Conservation (phyloP, 2,329 filamentous ascomycete species). For the Fusarium globosum region DNA sequence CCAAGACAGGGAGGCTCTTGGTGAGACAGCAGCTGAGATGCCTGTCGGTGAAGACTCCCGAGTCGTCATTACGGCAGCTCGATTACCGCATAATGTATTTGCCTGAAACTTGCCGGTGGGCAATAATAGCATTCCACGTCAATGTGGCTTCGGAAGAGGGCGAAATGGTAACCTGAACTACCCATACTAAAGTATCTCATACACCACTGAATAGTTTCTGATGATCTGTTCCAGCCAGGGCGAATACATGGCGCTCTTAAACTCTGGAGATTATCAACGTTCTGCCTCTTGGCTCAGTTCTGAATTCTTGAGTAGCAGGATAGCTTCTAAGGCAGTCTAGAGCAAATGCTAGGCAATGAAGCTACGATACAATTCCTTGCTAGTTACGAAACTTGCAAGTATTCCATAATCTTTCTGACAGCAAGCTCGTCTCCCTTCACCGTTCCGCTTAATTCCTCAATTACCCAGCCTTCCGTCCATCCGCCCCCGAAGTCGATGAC, state of each 20-base stretch:
- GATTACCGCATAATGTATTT: not conserved
- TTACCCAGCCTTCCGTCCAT: not conserved
- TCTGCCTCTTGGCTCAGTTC: too few species aligned
- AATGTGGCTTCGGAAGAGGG: not conserved
- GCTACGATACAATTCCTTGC: not conserved
- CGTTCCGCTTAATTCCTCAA: not conserved
- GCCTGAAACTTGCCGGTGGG: not conserved
- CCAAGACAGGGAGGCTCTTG: not conserved
- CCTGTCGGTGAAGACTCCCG: not conserved
- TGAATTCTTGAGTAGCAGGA: rapidly evolving
- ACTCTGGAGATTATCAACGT: too few species aligned
- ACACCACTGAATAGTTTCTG: too few species aligned
- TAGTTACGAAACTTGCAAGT: not conserved
- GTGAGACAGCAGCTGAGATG: not conserved
- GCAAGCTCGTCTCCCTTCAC: not conserved
- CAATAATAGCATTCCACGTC: not conserved
- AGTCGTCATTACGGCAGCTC: not conserved
- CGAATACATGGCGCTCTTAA: too few species aligned
- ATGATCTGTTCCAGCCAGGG: not conserved
- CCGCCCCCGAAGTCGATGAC: not conserved
- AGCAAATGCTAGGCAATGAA: too few species aligned
- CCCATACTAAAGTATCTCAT: too few species aligned
- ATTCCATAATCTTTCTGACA: not conserved
- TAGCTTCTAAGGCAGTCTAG: too few species aligned
- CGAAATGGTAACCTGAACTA: too few species aligned